A percentile compares a stretch with the other conserved stretches of the same genome.
Conservation (phyloP, 768 basidiomycete genomes). For the Suillus paluster region DNA sequence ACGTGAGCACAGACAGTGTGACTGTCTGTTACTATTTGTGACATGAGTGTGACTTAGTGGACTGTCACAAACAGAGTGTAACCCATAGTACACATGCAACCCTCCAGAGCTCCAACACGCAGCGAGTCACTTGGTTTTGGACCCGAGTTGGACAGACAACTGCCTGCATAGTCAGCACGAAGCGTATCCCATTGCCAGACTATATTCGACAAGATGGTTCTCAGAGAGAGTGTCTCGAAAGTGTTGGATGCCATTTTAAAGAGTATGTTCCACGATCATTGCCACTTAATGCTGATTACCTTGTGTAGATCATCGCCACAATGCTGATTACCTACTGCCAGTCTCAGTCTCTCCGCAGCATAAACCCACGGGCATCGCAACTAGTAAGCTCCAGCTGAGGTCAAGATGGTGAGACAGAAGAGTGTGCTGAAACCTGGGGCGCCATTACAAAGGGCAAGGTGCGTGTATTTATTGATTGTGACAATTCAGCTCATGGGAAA, state of each 20-base stretch:
- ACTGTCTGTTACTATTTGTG: no score
- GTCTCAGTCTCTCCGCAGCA: slow-evolving; percentile 43
- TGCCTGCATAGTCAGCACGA: background rate
- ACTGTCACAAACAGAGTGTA: no score
- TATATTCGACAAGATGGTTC: background rate
- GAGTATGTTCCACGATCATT: background rate
- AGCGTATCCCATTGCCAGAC: background rate
- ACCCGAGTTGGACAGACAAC: background rate
- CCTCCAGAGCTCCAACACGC: background rate
- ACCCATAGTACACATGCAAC: no score
- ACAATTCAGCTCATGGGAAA: slow-evolving; percentile 2
- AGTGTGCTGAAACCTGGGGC: slow-evolving; percentile 75
- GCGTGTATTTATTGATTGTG: slow-evolving; percentile 22
- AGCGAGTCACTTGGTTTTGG: background rate
- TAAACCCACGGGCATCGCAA: slow-evolving; percentile 59
- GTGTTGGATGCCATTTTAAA: background rate
- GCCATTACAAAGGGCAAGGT: slow-evolving; percentile 72
- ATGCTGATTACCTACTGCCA: slow-evolving; percentile 51
- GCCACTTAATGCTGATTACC: slow-evolving; percentile 11
- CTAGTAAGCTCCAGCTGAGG: slow-evolving; percentile 70
- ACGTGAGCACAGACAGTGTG: no score
- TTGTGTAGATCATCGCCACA: no score
- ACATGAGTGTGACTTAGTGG: no score
- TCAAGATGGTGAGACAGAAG: slow-evolving; percentile 52
- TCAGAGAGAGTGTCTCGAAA: background rate